phyloP scores from a whole-genome alignment of 1,284 basidiomycete species.

The Sanghuangporus sanghuang region DNA sequence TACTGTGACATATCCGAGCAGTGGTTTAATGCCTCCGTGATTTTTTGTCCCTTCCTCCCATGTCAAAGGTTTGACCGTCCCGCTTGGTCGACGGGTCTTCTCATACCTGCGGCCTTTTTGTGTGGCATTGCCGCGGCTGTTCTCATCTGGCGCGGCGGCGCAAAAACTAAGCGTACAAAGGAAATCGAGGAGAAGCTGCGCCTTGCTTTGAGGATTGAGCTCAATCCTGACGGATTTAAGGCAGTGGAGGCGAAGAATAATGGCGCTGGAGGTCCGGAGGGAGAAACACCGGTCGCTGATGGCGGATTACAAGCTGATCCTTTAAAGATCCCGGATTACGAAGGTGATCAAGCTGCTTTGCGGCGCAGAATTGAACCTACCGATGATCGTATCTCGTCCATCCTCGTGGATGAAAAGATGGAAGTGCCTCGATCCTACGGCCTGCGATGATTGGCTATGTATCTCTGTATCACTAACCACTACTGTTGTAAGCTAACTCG shows the following conservation, averaged over 20 bases:
- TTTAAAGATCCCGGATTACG: no score
- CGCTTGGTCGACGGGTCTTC: conserved; percentile 62
- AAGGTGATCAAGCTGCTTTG: neutral
- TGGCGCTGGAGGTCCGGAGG: neutral
- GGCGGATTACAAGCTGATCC: neutral
- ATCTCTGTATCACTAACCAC: neutral
- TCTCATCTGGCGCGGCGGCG: conserved; percentile 75
- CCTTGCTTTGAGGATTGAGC: conserved; percentile 54
- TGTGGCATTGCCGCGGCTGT: conserved; percentile 79
- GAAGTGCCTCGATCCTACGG: neutral
- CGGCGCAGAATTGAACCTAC: neutral
- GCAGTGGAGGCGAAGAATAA: conserved; percentile 2
- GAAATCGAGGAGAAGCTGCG: conserved; percentile 69
- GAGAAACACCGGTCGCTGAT: neutral
- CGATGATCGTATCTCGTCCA: neutral
- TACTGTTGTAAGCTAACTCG: neutral
- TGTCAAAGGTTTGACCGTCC: conserved; percentile 49
- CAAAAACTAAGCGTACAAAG: conserved; percentile 71
- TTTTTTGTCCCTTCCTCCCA: neutral
- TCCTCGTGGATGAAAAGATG: conserved; percentile 16
- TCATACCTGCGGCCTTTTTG: conserved; percentile 75
- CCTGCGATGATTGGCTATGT: neutral
- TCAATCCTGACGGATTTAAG: conserved; percentile 9
- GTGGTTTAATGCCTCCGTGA: neutral
- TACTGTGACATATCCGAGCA: neutral